Evolutionary conservation across 352 stramenopile species (phyloP), one percentile per base, ranked within the genome.

Genomic region (Plasmopara viticola): DNA sequence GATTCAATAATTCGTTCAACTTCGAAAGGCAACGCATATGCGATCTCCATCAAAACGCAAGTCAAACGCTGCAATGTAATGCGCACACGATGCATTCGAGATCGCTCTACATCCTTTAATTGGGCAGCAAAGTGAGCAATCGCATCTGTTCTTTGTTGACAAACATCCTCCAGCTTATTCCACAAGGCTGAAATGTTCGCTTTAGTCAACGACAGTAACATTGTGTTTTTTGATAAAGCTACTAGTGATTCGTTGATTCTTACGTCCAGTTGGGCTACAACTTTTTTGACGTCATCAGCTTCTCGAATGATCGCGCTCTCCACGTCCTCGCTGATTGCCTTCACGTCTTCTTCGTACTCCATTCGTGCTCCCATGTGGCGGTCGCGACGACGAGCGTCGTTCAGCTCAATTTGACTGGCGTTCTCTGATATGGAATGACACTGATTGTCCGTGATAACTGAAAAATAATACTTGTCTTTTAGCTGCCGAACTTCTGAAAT

Each of bases 1-100:
- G 49, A 57, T 57, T 90, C 82, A 29, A 92, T 77, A 48, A 90
- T 76, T 15, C 82, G 71, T 51, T 89, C 79, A 14, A 87, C 74
- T 66, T 89, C 79, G 35, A 64, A 58, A 25, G 77, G 66, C 30
- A 90, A 49, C 10, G 74, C 73, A 38, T 87, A 68, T 18, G 74
- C 75, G 0, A 66, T 86, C n/a, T 80, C 72, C 72, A 91, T 86
- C 37, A 87, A 61, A 9, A 42, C 62, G 39, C 61, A 60, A 4
- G 81, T 92, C 44, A 90, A 52, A 15, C 10, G 20, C 33, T 70
- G 56, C 25, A 90, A 62, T 10, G 58, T 65, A 0, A 48, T 39
- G 6, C 73, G 66, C 6, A 90, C 65, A 5, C 66, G 66, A 20
- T 58, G 38, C 3, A 76, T 76, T 2, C 78, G 72, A 15, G 62